phyloP scores from a whole-genome alignment of 2,329 filamentous ascomycete genomes.

The Colletotrichum incanum region DNA sequence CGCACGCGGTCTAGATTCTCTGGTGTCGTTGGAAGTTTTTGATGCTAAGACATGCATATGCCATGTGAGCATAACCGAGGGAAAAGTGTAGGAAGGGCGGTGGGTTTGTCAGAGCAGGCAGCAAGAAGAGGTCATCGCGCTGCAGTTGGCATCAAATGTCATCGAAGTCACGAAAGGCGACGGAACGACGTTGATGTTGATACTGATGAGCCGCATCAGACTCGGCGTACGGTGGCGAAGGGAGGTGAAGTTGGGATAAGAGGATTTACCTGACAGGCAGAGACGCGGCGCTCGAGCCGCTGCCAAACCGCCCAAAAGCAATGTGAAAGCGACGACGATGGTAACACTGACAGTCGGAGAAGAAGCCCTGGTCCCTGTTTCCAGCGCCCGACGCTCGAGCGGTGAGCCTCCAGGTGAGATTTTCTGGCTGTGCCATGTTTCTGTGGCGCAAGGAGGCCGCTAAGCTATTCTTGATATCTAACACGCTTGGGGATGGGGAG shows the following conservation, averaged over 20 bases:
- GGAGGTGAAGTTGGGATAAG: background rate
- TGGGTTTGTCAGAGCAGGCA: background rate
- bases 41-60: constrained; percentile 21
- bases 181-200: constrained; percentile 1
- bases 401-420: constrained; percentile 1
- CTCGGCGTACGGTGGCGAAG: background rate
- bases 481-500: background rate
- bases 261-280: background rate
- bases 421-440: background rate
- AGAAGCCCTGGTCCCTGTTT: background rate
- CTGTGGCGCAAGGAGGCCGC: constrained; percentile 3
- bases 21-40: background rate
- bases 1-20: background rate
- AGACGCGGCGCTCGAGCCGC: background rate
- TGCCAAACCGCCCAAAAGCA: background rate
- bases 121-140: background rate
- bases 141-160: background rate
- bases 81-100: background rate
- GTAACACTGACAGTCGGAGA: background rate
- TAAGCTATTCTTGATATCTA: background rate
- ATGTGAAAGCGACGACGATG: background rate
- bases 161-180: background rate
- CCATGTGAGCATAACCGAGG: constrained; percentile 1
- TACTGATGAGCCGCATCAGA: constrained; percentile 3
- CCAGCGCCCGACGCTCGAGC: constrained; percentile 4